Evolutionary conservation across 2,329 filamentous ascomycete genomes (phyloP).

Genomic region (Cadophora sp.): DNA sequence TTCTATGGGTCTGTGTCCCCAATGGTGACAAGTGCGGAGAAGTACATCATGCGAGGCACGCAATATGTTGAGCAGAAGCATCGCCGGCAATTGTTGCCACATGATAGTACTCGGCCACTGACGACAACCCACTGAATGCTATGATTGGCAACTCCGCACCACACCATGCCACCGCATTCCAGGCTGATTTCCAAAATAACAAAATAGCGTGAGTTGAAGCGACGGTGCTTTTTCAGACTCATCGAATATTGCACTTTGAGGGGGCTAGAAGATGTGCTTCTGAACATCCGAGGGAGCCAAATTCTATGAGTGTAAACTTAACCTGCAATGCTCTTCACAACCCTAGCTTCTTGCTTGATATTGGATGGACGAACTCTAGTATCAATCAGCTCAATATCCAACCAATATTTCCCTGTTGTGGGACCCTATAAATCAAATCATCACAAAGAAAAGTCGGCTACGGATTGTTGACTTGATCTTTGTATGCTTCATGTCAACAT

Average conservation of each 20-base stretch:
- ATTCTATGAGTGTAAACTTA: background rate
- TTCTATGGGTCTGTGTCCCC: background rate
- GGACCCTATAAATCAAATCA: background rate
- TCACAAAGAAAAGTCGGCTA: background rate
- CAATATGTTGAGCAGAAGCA: background rate
- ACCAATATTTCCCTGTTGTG: no score
- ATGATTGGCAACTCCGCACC: background rate
- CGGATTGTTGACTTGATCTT: background rate
- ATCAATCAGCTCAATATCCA: background rate
- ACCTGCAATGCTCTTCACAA: background rate
- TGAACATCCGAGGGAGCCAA: background rate
- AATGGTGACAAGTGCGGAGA: background rate
- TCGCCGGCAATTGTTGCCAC: background rate
- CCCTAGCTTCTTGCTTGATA: background rate
- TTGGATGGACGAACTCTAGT: background rate
- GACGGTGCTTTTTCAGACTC: background rate
- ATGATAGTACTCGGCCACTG: conserved; percentile 1
- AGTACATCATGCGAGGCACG: conserved; percentile 1
- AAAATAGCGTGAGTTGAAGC: background rate
- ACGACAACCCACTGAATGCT: background rate
- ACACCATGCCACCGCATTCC: background rate
- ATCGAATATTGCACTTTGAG: background rate
- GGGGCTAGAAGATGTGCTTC: background rate
- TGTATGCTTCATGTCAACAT: background rate
- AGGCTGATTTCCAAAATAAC: background rate